Conservation (phyloP, 306 rosid genomes). For the Quercus robur region DNA sequence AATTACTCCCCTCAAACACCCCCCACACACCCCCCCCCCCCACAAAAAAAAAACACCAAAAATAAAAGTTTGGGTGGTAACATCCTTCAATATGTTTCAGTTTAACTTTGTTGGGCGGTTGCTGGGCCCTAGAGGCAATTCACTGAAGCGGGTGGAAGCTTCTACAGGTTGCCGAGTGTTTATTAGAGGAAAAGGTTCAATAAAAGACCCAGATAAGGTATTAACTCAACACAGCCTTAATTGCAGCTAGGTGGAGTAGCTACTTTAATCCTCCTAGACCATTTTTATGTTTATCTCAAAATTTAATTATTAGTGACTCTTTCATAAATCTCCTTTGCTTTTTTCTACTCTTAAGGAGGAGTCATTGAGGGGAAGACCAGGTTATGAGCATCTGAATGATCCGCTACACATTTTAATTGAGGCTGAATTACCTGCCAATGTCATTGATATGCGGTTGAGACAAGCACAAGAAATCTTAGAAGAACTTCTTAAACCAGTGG, state of each 20-base stretch:
- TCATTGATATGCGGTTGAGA: constrained; percentile 66
- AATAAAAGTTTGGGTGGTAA: background rate
- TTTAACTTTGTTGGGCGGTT: constrained; percentile 60
- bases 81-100: constrained; percentile 24
- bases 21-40: no score
- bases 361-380: constrained; percentile 81
- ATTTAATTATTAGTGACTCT: constrained; percentile 6
- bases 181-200: constrained; percentile 62
- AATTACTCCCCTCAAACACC: background rate
- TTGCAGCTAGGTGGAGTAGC: background rate
- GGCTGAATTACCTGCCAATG: constrained; percentile 84
- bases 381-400: constrained; percentile 92
- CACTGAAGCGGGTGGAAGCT: constrained; percentile 57
- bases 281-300: background rate
- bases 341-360: constrained; percentile 58
- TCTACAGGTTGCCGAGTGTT: constrained; percentile 57
- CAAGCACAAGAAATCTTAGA: constrained; percentile 89
- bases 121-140: constrained; percentile 64
- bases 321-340: constrained; percentile 14
- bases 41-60: no score
- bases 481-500: constrained; percentile 95
- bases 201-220: constrained; percentile 55
- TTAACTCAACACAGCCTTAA: constrained; percentile 2
- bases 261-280: background rate
- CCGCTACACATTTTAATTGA: constrained; percentile 88